These are phyloP conservation scores for Arachnopeziza araneosa DNA, from an alignment of 2,329 filamentous ascomycete species.

Conservation along the genomic window DNA sequence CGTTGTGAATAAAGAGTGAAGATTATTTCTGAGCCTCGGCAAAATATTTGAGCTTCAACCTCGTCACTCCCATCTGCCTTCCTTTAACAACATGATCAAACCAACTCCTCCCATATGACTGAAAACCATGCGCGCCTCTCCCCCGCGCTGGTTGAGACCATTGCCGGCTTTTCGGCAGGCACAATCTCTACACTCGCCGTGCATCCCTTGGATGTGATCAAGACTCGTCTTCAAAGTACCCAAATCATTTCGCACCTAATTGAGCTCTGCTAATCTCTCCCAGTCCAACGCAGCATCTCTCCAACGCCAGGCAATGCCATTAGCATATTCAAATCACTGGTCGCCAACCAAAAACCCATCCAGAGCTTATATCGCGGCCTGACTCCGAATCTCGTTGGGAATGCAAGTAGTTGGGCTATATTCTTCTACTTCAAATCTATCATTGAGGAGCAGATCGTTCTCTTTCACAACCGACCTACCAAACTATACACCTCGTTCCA, in stretches of 20 bases:
- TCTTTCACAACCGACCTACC: conserved; percentile 17
- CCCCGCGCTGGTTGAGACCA: conserved; percentile 76
- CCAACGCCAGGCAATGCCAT: conserved; percentile 42
- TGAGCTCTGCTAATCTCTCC: conserved; percentile 5
- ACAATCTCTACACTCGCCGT: conserved; percentile 79
- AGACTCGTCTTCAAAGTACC: conserved; percentile 86
- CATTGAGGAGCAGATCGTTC: conserved; percentile 39
- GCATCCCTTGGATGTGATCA: conserved; percentile 92
- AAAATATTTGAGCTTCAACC: conserved; percentile 18
- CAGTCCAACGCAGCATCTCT: conserved; percentile 46
- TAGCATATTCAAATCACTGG: conserved; percentile 42
- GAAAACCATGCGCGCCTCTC: conserved; percentile 52
- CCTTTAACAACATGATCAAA: conserved; percentile 13
- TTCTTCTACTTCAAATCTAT: conserved; percentile 78
- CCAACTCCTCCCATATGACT: conserved; percentile 24
- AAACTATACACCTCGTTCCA: neutral
- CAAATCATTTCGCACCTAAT: conserved; percentile 30
- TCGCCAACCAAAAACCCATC: conserved; percentile 48
- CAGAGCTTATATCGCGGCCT: conserved; percentile 82
- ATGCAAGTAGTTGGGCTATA: conserved; percentile 81
- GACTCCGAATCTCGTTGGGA: conserved; percentile 84
- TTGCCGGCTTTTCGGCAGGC: conserved; percentile 86
- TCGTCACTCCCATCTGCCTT: conserved; percentile 9
- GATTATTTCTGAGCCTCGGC: neutral
- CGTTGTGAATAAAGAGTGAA: neutral